phyloP scores from a whole-genome alignment of 495 filamentous ascomycete genomes.

The Recurvomyces mirabilis region DNA sequence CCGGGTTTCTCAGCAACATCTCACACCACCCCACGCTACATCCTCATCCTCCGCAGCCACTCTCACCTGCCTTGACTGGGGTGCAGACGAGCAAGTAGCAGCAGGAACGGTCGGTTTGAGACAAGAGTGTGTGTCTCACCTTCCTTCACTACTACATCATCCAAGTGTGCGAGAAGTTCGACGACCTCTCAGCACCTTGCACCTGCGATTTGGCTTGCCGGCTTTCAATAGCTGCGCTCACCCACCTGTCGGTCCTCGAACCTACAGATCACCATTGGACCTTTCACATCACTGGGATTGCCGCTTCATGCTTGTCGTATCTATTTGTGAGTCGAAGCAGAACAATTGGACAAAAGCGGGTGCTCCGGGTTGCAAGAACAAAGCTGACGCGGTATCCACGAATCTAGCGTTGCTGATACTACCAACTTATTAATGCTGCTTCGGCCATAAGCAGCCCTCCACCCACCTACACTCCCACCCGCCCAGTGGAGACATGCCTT shows the following conservation, averaged over 20 bases:
- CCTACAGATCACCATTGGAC: conserved; percentile 10
- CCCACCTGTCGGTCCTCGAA: conserved; percentile 6
- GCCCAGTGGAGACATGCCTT: conserved; percentile 57
- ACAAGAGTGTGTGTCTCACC: too few relatives aligned
- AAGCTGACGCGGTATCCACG: neutral
- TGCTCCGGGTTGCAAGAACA: neutral
- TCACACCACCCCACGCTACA: too few relatives aligned
- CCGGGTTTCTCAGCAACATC: too few relatives aligned
- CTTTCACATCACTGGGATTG: conserved; percentile 11
- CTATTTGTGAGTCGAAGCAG: conserved; percentile 14
- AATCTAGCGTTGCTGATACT: conserved; percentile 5
- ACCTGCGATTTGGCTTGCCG: conserved; percentile 5
- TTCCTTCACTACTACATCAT: neutral
- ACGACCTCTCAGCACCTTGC: conserved; percentile 10
- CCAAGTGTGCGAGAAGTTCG: neutral
- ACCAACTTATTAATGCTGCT: conserved; percentile 11
- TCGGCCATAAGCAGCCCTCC: conserved; percentile 3
- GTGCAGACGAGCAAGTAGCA: too few relatives aligned
- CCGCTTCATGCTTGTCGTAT: conserved; percentile 10
- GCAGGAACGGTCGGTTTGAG: too few relatives aligned
- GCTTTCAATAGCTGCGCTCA: conserved; percentile 32
- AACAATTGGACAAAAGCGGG: too few relatives aligned
- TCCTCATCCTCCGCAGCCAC: too few relatives aligned
- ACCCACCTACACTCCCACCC: conserved; percentile 3
- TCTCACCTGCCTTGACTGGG: too few relatives aligned